Percentiles rank a stretch among this genome's conserved stretches.
These are phyloP conservation scores for Clavulina sp. DNA, from an alignment of 768 basidiomycete species.

Conservation along the genomic window DNA sequence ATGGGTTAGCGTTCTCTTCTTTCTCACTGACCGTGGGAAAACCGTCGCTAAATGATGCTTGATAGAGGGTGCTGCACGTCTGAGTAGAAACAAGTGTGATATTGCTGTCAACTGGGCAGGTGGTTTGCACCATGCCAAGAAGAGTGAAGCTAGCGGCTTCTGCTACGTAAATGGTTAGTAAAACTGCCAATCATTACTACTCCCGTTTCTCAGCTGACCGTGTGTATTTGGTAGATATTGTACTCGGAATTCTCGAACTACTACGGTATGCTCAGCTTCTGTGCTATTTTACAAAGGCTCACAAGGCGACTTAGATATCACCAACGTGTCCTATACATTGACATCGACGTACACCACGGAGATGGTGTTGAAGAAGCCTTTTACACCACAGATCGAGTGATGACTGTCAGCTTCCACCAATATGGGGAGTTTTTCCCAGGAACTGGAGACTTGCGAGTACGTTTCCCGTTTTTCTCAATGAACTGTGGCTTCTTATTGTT, in stretches of 20 bases:
- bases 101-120: slow-evolving; percentile 99
- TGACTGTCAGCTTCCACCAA: slow-evolving; percentile 97
- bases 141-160: slow-evolving; percentile 96
- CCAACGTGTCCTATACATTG: slow-evolving; percentile 87
- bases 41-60: not conserved
- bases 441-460: slow-evolving; percentile 85
- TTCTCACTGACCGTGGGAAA: not conserved
- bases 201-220: not conserved
- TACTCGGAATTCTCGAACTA: slow-evolving; percentile 88
- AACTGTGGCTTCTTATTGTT: not conserved
- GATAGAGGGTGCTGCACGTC: slow-evolving; percentile 89
- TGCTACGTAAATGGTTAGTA: slow-evolving; percentile 89
- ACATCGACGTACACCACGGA: slow-evolving; percentile 97
- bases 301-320: slow-evolving; percentile 48
- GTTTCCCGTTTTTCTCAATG: slow-evolving; percentile 13
- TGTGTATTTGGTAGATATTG: slow-evolving; percentile 55
- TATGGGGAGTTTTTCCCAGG: slow-evolving; percentile 99
- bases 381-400: slow-evolving; percentile 95
- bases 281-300: not conserved
- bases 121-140: slow-evolving; percentile 96
- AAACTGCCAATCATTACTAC: not conserved
- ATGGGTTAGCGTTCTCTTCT: slow-evolving; percentile 53
- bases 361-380: slow-evolving; percentile 99
- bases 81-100: slow-evolving; percentile 94
- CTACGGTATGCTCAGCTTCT: slow-evolving; percentile 37